Evolutionary conservation across 2,329 filamentous ascomycete genomes (phyloP), one percentile per base, ranked within the genome.

Genomic region (Ascochyta koolunga): DNA sequence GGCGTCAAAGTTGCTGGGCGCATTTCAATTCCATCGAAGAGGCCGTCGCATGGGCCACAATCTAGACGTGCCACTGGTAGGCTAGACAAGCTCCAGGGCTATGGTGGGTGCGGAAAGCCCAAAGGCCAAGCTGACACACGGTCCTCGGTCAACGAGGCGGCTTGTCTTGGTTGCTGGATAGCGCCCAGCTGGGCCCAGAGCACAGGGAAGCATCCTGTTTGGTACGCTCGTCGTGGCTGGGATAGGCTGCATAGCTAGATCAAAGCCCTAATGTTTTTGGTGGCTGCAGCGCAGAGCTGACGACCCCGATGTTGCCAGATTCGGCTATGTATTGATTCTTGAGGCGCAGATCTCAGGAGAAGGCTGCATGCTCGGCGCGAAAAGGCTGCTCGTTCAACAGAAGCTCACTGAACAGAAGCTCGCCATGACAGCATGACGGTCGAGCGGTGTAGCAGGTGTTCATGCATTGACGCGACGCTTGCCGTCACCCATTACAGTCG

Each of bases 91-190:
- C 62, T 66, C 68, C 68, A 66, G 55, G 63, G 62, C 56, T 58
- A 39, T 48, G 33, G 55, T 60, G 24, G 53, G 59, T 61, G 59
- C 61, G 60, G 57, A 61, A 55, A 58, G 60, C 59, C 54, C 53
- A 61, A 58, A 56, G 57, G 60, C 66, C 55, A 62, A 68, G 66
- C 67, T 67, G 66, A 69, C 65, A 64, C 64, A 64, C 66, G 65
- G 59, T 54, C 44, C 56, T 60, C 58, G 56, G 56, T 58, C 56
- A 58, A 54, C 49, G 38, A 50, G 49, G 54, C 48, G 54, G 44
- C 41, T 38, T 47, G 37, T 59, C 57, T 61, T 66, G 59, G 58
- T 59, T 51, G 47, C 24, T 44, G 47, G 53, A 58, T 61, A 64
- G 62, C 63, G 60, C 47, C 50, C 27, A 50, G 38, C 41, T 50